Percentiles rank a stretch among this genome's conserved stretches.
phyloP scores from a whole-genome alignment of 2,329 filamentous ascomycete genomes.

The Aspergillus aculeatus region DNA sequence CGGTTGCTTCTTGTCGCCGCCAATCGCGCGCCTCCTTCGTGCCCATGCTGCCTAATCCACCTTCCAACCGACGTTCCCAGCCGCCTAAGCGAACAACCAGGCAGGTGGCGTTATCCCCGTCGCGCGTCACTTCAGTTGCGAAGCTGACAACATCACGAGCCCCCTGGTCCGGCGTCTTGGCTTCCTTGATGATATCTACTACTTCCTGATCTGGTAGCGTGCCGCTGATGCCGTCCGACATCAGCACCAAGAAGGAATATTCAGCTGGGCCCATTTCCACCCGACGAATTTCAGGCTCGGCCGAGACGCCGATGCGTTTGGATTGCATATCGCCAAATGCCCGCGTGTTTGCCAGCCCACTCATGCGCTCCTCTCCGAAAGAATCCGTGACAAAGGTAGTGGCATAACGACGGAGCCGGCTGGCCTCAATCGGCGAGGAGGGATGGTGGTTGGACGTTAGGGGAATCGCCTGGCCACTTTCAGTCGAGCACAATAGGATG shows the following conservation, averaged over 20 bases:
- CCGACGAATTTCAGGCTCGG: slow-evolving; percentile 83
- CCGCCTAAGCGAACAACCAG: slow-evolving; percentile 63
- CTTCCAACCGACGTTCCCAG: slow-evolving; percentile 67
- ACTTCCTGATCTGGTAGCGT: slow-evolving; percentile 90
- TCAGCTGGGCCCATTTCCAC: slow-evolving; percentile 78
- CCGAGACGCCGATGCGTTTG: slow-evolving; percentile 90
- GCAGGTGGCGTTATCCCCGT: slow-evolving; percentile 64
- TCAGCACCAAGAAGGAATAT: slow-evolving; percentile 83
- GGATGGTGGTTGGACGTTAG: slow-evolving; percentile 92
- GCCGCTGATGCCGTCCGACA: slow-evolving; percentile 85
- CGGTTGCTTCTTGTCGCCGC: slow-evolving; percentile 73
- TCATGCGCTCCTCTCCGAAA: slow-evolving; percentile 95
- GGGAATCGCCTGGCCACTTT: slow-evolving; percentile 74
- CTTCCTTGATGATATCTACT: slow-evolving; percentile 93
- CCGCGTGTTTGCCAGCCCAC: slow-evolving; percentile 87
- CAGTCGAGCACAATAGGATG: slow-evolving; percentile 83
- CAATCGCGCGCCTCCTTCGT: slow-evolving; percentile 91
- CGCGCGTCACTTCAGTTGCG: slow-evolving; percentile 75
- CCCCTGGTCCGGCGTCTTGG: slow-evolving; percentile 83
- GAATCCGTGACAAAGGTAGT: slow-evolving; percentile 88
- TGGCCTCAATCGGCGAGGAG: slow-evolving; percentile 78
- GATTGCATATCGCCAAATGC: slow-evolving; percentile 89
- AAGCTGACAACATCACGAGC: slow-evolving; percentile 77
- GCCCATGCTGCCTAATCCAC: slow-evolving; percentile 81
- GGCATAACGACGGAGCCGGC: slow-evolving; percentile 79